Conservation (phyloP, 1,139 yeast species). For the Magnusiomyces paraingens region DNA sequence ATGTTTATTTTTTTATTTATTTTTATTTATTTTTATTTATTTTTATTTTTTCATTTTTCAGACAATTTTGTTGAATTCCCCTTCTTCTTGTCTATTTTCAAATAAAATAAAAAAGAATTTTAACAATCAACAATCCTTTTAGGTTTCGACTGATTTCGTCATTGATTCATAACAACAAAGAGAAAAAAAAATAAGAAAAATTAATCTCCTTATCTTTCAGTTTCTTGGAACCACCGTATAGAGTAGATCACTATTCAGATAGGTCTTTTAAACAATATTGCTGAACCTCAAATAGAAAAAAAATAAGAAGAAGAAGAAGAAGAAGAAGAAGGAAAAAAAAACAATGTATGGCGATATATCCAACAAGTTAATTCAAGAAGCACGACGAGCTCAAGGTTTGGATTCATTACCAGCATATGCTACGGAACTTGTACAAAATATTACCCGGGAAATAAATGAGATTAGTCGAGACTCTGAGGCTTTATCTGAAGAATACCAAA, state of each 20-base stretch:
- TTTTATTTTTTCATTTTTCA: too few species aligned
- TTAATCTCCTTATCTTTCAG: neutral
- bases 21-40: too few species aligned
- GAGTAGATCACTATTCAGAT: neutral
- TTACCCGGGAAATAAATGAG: slow-evolving; percentile 41
- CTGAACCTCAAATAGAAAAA: neutral
- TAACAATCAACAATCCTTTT: too few species aligned
- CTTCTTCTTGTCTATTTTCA: too few species aligned
- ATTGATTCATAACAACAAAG: neutral
- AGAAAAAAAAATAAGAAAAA: neutral
- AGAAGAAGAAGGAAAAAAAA: neutral
- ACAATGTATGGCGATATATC: slow-evolving; percentile 87
- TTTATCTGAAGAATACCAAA: slow-evolving; percentile 32
- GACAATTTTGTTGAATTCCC: too few species aligned
- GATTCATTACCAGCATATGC: slow-evolving; percentile 69
- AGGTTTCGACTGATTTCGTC: too few species aligned
- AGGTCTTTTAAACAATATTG: neutral
- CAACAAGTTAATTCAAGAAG: slow-evolving; percentile 72
- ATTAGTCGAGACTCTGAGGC: slow-evolving; percentile 45
- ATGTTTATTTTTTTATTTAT: too few species aligned
- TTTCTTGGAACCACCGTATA: neutral
- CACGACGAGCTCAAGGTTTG: slow-evolving; percentile 66
- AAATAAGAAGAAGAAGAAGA: neutral
- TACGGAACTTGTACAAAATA: slow-evolving; percentile 63
- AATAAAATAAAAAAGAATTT: too few species aligned